Base-by-base conservation (phyloP, 2,329 filamentous ascomycete species). In the Calonectria crousiana region DNA sequence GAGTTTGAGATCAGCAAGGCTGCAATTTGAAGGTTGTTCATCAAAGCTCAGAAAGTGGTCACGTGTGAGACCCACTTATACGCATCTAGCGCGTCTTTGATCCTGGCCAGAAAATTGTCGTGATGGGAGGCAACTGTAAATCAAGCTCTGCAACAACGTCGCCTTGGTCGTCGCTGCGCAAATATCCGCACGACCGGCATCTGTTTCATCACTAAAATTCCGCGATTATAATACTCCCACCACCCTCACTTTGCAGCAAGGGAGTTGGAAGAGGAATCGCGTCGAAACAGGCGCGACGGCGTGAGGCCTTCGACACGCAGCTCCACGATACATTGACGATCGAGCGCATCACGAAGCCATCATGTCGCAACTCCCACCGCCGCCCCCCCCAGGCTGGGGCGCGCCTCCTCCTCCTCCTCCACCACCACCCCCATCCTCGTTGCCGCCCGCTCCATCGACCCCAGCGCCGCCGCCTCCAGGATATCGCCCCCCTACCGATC, bases 391-490 rank as follows among this genome's bases (percentile, higher is more conserved):
- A 34, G 89, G 90, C 74, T 91, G 89, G 89, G 89, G 89, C 14
- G 36, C 60, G 16, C 89, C 92, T 70, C 91, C 92, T 79, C 88
- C 89, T 34, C 89, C 89, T 26, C 89, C 89, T 34, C 89, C 89
- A 52, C 89, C 89, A 20, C 88, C 89, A 56, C 89, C 89, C 18
- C 88, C 89, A 52, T 89, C 88, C 16, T 88, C 87, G 34, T 85
- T 90, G n/a, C 90, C 90, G 75, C 90, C 90, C 47, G 90, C 90
- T 28, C 89, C 90, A 2, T 85, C 88, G 56, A 86, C 86, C 34
- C 88, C 89, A 49, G 88, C 94, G 68, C 95, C 96, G 76, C 95
- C 95, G 68, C 95, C 96, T 30, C 95, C 95, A 32, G 95, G 95
- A 51, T 97, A 95, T 84, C 92, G 92, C 76, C 95, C 95, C 53